A percentile compares a stretch with the other conserved stretches of the same genome.
These are phyloP conservation scores for Oxalis stricta DNA, from an alignment of 441 rosid genomes.

Conservation along the genomic window DNA sequence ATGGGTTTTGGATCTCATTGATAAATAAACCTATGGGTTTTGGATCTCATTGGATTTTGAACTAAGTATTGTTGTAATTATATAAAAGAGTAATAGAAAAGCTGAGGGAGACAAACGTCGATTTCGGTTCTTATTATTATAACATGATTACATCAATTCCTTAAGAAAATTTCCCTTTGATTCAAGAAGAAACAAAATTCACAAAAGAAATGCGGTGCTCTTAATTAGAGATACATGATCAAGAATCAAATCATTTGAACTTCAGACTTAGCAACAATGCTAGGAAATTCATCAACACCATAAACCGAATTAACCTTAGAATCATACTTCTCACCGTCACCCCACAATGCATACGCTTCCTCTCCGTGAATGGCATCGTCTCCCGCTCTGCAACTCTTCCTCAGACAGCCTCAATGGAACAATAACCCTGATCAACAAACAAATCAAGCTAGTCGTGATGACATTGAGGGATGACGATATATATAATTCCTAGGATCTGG, in stretches of 20 bases:
- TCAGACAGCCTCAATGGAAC: conserved; percentile 24
- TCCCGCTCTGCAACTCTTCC: conserved; percentile 12
- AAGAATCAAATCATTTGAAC: conserved; percentile 13
- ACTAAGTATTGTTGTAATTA: no score
- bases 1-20: no score
- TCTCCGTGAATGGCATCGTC: conserved; percentile 30
- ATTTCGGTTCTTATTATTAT: no score
- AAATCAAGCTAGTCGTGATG: conserved; percentile 25
- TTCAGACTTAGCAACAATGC: conserved; percentile 3
- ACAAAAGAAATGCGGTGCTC: no score
- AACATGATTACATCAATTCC: no score
- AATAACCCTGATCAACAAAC: conserved; percentile 15
- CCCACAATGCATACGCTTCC: conserved; percentile 16
- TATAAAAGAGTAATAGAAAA: no score
- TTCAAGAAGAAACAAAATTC: no score
- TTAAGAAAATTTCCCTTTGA: no score
- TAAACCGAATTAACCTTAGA: conserved; percentile 15
- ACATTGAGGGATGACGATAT: conserved; percentile 25
- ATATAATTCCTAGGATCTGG: conserved; percentile 18
- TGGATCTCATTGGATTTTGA: no score
- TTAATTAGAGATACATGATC: no score
- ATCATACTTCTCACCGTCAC: conserved; percentile 7
- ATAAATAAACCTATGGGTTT: no score
- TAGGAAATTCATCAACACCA: conserved; percentile 15
- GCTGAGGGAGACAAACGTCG: no score